Evolutionary conservation across 2,329 filamentous ascomycete genomes (phyloP).

Genomic region (Epichloe gansuensis): DNA sequence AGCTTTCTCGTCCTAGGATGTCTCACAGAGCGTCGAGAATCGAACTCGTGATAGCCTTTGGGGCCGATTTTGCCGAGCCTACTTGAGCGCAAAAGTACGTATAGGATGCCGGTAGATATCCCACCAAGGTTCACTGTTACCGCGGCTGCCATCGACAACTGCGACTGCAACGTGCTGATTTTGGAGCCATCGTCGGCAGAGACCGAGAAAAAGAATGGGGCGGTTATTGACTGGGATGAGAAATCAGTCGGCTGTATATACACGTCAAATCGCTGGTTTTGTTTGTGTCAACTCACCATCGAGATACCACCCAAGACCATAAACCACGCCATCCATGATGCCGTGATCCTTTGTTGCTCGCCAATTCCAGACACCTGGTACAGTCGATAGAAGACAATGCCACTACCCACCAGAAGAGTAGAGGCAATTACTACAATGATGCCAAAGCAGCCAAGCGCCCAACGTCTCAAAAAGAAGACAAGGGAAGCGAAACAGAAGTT

Average conservation of each 20-base stretch:
- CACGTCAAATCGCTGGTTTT: background rate
- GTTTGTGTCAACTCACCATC: constrained; percentile 33
- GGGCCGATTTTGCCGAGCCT: constrained; percentile 41
- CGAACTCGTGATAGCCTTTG: constrained; percentile 28
- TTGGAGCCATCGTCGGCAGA: constrained; percentile 29
- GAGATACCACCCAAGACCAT: constrained; percentile 42
- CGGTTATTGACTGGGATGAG: constrained; percentile 37
- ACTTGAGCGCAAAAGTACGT: constrained; percentile 54
- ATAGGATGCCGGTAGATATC: constrained; percentile 50
- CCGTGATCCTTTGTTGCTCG: constrained; percentile 45
- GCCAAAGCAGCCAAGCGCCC: constrained; percentile 43
- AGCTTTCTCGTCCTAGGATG: constrained; percentile 4
- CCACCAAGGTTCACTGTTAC: constrained; percentile 55
- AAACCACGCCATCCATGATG: constrained; percentile 60
- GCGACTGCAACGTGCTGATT: constrained; percentile 24
- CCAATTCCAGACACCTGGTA: constrained; percentile 41
- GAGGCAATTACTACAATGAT: constrained; percentile 38
- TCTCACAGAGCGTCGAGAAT: constrained; percentile 23
- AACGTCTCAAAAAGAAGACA: constrained; percentile 53
- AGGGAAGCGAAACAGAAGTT: constrained; percentile 54
- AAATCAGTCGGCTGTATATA: background rate
- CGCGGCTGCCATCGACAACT: constrained; percentile 48
- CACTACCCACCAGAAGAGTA: constrained; percentile 35
- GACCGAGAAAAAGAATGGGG: constrained; percentile 51
- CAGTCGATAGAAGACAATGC: constrained; percentile 44